Base-by-base conservation (phyloP, 371 early-diverging fungal species). In the Mucor circinelloides region DNA sequence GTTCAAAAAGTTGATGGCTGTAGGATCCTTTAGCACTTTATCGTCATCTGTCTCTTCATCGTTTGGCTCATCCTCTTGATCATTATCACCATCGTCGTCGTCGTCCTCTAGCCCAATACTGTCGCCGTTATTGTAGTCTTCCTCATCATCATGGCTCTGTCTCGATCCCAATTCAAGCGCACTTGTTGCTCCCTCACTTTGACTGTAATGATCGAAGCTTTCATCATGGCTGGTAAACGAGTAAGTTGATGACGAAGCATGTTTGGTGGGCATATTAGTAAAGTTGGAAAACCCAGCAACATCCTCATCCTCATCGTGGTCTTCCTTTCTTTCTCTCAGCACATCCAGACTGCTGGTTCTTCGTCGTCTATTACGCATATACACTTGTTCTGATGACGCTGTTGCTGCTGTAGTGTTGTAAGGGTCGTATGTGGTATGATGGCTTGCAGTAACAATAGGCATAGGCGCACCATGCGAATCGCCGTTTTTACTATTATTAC, bases 331-430 rank as follows among this genome's bases (percentile, higher is more conserved):
- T 31, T 78, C 80, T 54, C 77, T 67, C 17, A 83, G 38, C 0
- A 83, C 83, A 40, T 83, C 77, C 8, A 83, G 46, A 65, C 83
- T 83, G 38, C 83, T 83, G 8, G 83, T 83, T 46, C 81, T 71
- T 28, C 76, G 62, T 27, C 64, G 68, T 65, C 63, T 56, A 31
- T 58, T 57, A 6, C 42, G 32, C 2, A 34, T 31, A 46, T 61
- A 67, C 1, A 60, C 5, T 28, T 34, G 42, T 34, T 62, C 34
- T 13, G 44, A 48, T 4, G 31, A 31, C 2, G 42, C 9, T 59
- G 27, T 5, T 25, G 32, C 6, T 34, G n/a, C 25, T 9, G 21
- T 23, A 25, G n/a, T 15, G 9, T 6, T 9, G 21, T 62, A 62
- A 2, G 25, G 38, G 44, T 60, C 46, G 19, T 55, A 38, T 0